Evolutionary conservation across 805 yeast species (phyloP), one percentile per base, ranked within the genome.

Genomic region (Myxozyma geophila): DNA sequence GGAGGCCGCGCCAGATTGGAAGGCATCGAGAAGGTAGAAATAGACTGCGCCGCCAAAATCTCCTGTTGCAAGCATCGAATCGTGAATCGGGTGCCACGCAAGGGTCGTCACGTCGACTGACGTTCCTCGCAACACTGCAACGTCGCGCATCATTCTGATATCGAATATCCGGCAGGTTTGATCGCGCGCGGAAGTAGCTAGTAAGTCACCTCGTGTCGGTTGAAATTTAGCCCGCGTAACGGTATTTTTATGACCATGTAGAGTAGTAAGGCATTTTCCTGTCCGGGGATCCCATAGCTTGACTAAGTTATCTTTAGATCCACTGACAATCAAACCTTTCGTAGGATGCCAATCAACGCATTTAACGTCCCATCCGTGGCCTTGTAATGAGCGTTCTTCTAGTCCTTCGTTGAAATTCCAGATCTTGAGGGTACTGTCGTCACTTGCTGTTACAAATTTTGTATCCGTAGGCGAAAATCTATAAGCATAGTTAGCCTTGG

Each of bases 281-380:
- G 85, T 74, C 67, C 99, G 82, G 10, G 99, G 99, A 74, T 95
- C 99, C 99, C 99, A 95, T 33, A 95, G 79, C 76, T 92, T 92
- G 54, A 95, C 84, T 69, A 92, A 79, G 75, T 96, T 96, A 76
- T 95, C 99, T 74, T 96, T 95, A 0, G 98, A 95, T 0, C 98
- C 99, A 67, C 92, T 84, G 0, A 89, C 97, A 56, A 95, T 82
- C 35, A 95, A 80, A 0, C 98, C 97, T 76, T 90, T 78, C 12
- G 82, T 81, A 5, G 96, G 90, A 76, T 95, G 99, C 99, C 99
- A 95, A 75, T 95, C 98, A 59, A 96, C 90, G 59, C 92, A 86
- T 74, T 95, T 95, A 23, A 95, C 98, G 76, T 95, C 99, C 99
- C 99, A 95, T 74, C 96, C 97, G 77, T 95, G 99, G 1, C 98